A percentile compares a stretch with the other conserved stretches of the same genome.
Evolutionary conservation across 2,329 filamentous ascomycete species (phyloP).

Genomic region (Arthrobotrys musiformis): DNA sequence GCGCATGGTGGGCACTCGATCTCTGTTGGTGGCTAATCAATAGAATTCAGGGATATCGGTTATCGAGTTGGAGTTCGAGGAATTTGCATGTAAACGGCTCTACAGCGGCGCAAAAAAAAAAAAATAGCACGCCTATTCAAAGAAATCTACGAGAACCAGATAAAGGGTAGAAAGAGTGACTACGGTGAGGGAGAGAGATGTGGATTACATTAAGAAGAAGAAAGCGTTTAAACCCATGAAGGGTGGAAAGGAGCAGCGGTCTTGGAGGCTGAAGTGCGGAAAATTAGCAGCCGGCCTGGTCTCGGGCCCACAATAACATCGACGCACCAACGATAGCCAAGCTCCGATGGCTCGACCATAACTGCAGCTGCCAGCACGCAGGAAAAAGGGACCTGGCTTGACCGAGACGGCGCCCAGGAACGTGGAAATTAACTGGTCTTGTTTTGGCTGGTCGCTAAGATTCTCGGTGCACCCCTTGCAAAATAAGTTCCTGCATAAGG

Average conservation of each 20-base stretch:
- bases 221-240: background rate
- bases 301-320: slow-evolving; percentile 22
- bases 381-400: slow-evolving; percentile 20
- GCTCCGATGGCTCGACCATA: background rate
- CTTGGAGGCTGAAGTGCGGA: slow-evolving; percentile 36
- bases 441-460: slow-evolving; percentile 28
- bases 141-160: background rate
- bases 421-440: slow-evolving; percentile 31
- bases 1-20: slow-evolving; percentile 13
- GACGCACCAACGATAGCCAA: slow-evolving; percentile 9
- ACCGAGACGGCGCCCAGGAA: slow-evolving; percentile 13
- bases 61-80: background rate
- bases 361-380: slow-evolving; percentile 9
- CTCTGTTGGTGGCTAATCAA: background rate
- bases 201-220: background rate
- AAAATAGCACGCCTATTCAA: slow-evolving; percentile 8
- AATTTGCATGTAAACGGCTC: background rate
- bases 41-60: slow-evolving; percentile 1
- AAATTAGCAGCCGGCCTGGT: slow-evolving; percentile 13
- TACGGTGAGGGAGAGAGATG: slow-evolving; percentile 16
- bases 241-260: background rate
- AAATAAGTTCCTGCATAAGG: slow-evolving; percentile 6
- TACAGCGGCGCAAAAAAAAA: background rate
- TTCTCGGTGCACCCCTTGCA: slow-evolving; percentile 2
- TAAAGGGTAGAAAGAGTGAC: slow-evolving; percentile 32